Conservation (phyloP, 225 moss, liverwort and hornwort species). For the Anthoceros angustus region DNA sequence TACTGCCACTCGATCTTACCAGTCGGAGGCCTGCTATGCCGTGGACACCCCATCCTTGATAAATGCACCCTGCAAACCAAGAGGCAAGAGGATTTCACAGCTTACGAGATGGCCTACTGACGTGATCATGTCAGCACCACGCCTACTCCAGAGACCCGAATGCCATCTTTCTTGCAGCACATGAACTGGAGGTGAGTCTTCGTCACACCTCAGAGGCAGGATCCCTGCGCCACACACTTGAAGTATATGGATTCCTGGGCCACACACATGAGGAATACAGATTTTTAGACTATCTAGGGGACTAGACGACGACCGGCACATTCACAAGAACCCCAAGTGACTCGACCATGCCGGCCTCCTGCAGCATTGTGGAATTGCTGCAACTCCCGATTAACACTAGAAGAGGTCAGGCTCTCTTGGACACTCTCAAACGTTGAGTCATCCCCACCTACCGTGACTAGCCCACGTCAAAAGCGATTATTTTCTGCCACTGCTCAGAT, state of each 20-base stretch:
- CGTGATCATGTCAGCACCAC: background rate
- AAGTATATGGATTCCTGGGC: too few relatives aligned
- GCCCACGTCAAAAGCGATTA: conserved; percentile 79
- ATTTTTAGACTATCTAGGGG: conserved; percentile 76
- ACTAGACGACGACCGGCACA: conserved; percentile 66
- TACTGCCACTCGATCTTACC: conserved; percentile 24
- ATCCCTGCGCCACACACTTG: conserved; percentile 83
- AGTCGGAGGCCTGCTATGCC: conserved; percentile 80
- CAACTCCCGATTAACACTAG: background rate
- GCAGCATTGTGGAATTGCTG: conserved; percentile 3
- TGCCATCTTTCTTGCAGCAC: too few relatives aligned
- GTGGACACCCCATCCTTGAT: conserved; percentile 88
- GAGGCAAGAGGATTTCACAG: background rate
- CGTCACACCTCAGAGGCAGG: conserved; percentile 56
- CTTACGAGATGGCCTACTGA: background rate
- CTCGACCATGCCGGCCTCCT: conserved; percentile 81
- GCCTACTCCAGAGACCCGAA: background rate
- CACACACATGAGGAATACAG: conserved; percentile 38
- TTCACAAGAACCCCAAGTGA: conserved; percentile 48
- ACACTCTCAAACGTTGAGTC: background rate
- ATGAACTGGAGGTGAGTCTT: background rate
- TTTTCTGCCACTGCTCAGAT: conserved; percentile 98
- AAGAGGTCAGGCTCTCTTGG: too few relatives aligned
- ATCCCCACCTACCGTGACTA: conserved; percentile 43
- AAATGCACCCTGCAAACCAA: conserved; percentile 59